phyloP scores from a whole-genome alignment of 257 asterid genomes.

The Haberlea rhodopensis region DNA sequence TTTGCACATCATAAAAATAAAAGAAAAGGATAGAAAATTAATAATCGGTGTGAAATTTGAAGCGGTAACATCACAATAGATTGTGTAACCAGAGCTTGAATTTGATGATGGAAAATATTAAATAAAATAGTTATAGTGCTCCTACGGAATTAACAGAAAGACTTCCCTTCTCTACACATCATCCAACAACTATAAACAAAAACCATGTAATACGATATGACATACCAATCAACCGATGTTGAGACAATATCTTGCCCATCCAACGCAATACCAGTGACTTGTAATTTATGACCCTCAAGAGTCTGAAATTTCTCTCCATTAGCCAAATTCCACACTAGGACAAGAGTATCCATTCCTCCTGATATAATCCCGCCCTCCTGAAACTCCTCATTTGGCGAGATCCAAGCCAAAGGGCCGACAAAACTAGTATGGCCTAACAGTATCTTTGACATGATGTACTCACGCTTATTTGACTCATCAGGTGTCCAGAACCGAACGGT shows the following conservation, averaged over 20 bases:
- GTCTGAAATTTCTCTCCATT: slow-evolving; percentile 68
- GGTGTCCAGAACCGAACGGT: slow-evolving; percentile 82
- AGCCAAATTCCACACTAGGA: slow-evolving; percentile 81
- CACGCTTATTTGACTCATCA: slow-evolving; percentile 55
- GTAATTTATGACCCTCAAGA: slow-evolving; percentile 75
- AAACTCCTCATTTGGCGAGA: slow-evolving; percentile 69
- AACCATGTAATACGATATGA: slow-evolving; percentile 15
- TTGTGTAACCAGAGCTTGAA: not conserved
- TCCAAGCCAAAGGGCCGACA: slow-evolving; percentile 94
- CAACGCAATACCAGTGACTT: slow-evolving; percentile 79
- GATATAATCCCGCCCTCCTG: slow-evolving; percentile 90
- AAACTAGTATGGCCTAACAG: slow-evolving; percentile 91
- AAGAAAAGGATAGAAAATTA: not conserved
- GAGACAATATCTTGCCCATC: slow-evolving; percentile 83
- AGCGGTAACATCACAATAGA: slow-evolving; percentile 1
- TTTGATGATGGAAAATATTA: not conserved
- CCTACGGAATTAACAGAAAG: slow-evolving; percentile 5
- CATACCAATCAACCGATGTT: slow-evolving; percentile 83
- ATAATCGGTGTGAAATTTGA: not conserved
- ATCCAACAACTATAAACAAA: slow-evolving; percentile 16
- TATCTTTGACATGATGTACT: slow-evolving; percentile 58
- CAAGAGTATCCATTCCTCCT: slow-evolving; percentile 94
- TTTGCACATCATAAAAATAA: slow-evolving; percentile 5
- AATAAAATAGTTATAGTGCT: too few species aligned
- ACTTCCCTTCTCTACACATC: not conserved